Conservation (phyloP, 225 moss, liverwort and hornwort genomes). For the Pseudisothecium myosuroides region DNA sequence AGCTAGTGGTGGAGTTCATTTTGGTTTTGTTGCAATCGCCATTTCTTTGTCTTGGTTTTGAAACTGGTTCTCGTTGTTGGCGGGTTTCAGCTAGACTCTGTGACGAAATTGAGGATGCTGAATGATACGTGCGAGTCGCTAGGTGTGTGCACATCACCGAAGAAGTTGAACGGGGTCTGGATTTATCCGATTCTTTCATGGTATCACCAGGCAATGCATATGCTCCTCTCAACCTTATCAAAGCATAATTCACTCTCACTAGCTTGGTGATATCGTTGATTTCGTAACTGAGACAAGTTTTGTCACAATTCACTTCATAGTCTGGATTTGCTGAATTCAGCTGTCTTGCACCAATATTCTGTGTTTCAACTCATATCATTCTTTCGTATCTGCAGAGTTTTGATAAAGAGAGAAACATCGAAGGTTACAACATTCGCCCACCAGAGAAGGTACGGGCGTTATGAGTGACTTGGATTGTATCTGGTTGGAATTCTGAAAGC, state of each 20-base stretch:
- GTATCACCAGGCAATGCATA: slow-evolving; percentile 86
- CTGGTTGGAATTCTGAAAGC: neutral
- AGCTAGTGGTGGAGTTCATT: neutral
- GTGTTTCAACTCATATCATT: neutral
- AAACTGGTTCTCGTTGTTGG: neutral
- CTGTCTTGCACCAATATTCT: neutral
- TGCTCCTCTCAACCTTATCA: neutral
- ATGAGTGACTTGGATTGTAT: neutral
- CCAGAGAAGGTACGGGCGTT: slow-evolving; percentile 48
- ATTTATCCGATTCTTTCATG: slow-evolving; percentile 82
- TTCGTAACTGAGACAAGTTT: neutral
- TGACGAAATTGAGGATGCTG: slow-evolving; percentile 61
- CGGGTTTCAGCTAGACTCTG: slow-evolving; percentile 39
- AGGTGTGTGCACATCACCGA: slow-evolving; percentile 54
- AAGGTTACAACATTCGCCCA: slow-evolving; percentile 73
- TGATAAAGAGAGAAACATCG: slow-evolving; percentile 79
- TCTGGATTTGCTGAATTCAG: neutral
- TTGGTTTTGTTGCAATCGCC: neutral
- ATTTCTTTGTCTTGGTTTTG: neutral
- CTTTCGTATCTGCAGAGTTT: slow-evolving; percentile 52
- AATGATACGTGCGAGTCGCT: slow-evolving; percentile 57
- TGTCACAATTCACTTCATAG: neutral
- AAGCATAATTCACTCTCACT: neutral
- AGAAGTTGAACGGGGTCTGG: slow-evolving; percentile 72
- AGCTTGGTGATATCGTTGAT: neutral